Evolutionary conservation across 2,329 filamentous ascomycete genomes (phyloP), one percentile per base, ranked within the genome.

Genomic region (Thielaviopsis cerberus): DNA sequence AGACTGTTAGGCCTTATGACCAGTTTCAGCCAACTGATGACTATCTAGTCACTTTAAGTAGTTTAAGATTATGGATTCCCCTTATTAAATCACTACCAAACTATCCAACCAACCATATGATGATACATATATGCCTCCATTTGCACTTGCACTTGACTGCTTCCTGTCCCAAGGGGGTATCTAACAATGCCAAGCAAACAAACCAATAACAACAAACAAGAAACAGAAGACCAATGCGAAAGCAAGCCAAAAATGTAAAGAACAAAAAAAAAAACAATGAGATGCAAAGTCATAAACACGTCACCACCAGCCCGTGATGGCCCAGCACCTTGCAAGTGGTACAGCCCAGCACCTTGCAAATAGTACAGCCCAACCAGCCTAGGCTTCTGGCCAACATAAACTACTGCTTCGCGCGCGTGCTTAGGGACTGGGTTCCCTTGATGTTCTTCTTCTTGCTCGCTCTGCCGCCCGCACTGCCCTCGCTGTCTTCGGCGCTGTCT

Each of bases 381-480:
- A n/a, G n/a, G n/a, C n/a, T n/a, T n/a, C n/a, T n/a, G n/a, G n/a
- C n/a, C 23, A 10, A 53, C 17, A 20, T 45, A 17, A 34, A 52
- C n/a, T 41, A 37, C 24, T 26, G 50, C 53, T 59, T 59, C 3
- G 57, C 30, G 3, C 53, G n/a, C 7, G 53, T 34, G 41, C 52
- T 55, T 24, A 55, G 45, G 30, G 57, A 52, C 53, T 55, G 53
- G 27, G 26, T 55, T 37, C 57, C 53, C 37, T 51, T 30, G n/a
- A 13, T 22, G 22, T 20, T 58, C 57, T 61, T 60, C 30, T 54
- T 53, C 54, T 58, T 57, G 24, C 55, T 62, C 15, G 51, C 17
- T 20, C 51, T 58, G 17, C 52, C 48, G 23, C 58, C 37, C n/a
- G 51, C 37, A 17, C 22, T 51, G 17, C 51, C 22, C 55, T 60